Evolutionary conservation across 1,139 yeast species (phyloP), one percentile per base, ranked within the genome.

Genomic region (Taiozyma sp.): DNA sequence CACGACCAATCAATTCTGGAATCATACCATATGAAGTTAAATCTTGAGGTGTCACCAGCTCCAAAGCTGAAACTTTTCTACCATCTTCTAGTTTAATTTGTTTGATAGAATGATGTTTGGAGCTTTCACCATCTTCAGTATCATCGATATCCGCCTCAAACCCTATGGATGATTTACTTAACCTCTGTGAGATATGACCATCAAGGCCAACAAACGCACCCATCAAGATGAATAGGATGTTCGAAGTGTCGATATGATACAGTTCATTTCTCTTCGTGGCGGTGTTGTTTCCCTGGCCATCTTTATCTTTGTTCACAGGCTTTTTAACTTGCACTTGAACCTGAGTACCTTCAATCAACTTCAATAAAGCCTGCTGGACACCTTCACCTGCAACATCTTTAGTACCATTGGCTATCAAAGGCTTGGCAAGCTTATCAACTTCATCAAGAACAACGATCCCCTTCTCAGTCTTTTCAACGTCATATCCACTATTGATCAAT

Each of bases 351-450:
- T 79, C 83, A 37, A 79, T 69, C 43, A 79, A 66, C 56, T 79
- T 79, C 52, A 79, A 59, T 19, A 79, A 59, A 0, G 81, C 76
- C 56, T 79, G 83, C 55, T 79, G 83, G 13, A 79, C 83, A 45
- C 83, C 83, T 62, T 78, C 83, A 11, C 83, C 83, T 0, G 81
- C 69, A 8, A 79, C 79, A 61, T 79, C 83, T 52, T 77, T 74
- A 0, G 77, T 70, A 4, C 80, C 79, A 43, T 68, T 68, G 43
- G 67, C 64, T 26, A 68, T 66, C 2, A 71, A 63, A 7, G 77
- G 76, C 54, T 76, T 75, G 0, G 82, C 74, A 14, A 79, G 58
- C 52, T 79, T 79, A 57, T 79, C 83, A 28, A 77, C 67, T 57
- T 79, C 83, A 62, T 79, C 83, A 5, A 79, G 61, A 3, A 78